phyloP scores from a whole-genome alignment of 2,329 filamentous ascomycete species.

The Didymellaceae sp. region DNA sequence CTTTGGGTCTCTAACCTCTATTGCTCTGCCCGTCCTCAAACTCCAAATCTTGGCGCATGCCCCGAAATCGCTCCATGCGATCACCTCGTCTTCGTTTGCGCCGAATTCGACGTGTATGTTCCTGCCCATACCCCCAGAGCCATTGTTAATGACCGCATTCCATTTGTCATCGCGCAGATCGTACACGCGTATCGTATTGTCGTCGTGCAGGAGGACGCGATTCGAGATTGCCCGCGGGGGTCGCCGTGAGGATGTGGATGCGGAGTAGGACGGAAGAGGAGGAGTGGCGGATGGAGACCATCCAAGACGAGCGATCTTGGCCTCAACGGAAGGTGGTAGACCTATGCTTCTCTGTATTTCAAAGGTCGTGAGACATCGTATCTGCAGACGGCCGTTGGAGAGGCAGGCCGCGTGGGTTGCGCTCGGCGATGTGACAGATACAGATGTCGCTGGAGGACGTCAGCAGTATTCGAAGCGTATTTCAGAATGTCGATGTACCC shows the following conservation, averaged over 20 bases:
- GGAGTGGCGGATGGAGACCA: slow-evolving; percentile 43
- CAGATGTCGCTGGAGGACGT: slow-evolving; percentile 36
- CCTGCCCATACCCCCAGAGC: slow-evolving; percentile 56
- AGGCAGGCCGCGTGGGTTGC: slow-evolving; percentile 50
- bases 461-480: background rate
- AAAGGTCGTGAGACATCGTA: slow-evolving; percentile 48
- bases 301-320: slow-evolving; percentile 39
- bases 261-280: slow-evolving; percentile 10
- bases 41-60: slow-evolving; percentile 55
- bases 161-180: slow-evolving; percentile 52
- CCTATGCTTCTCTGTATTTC: slow-evolving; percentile 46
- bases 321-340: slow-evolving; percentile 40
- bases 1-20: slow-evolving; percentile 56
- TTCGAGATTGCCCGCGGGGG: slow-evolving; percentile 31
- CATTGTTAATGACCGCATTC: slow-evolving; percentile 55
- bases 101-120: slow-evolving; percentile 55
- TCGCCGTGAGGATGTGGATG: slow-evolving; percentile 31
- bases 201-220: slow-evolving; percentile 51
- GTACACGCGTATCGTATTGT: slow-evolving; percentile 50
- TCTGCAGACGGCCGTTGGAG: slow-evolving; percentile 46
- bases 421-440: slow-evolving; percentile 48
- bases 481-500: slow-evolving; percentile 17
- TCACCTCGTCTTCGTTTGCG: slow-evolving; percentile 49
- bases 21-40: slow-evolving; percentile 50
- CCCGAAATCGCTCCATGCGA: slow-evolving; percentile 52